A percentile compares a stretch with the other conserved stretches of the same genome.
Evolutionary conservation across 2,329 filamentous ascomycete species (phyloP).

Genomic region (Cryphonectria parasitica): DNA sequence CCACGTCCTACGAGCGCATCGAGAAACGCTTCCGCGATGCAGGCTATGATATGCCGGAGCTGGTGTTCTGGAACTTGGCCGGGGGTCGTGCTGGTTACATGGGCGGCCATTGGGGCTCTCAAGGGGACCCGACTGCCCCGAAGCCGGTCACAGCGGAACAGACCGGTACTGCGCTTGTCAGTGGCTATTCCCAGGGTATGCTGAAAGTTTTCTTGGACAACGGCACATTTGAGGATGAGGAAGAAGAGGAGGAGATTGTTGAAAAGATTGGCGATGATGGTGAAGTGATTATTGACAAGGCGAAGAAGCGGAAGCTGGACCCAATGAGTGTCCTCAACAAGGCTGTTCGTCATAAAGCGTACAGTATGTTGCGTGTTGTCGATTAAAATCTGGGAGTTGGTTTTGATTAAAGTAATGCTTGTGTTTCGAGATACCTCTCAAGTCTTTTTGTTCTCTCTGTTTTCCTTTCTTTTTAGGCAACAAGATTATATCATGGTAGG

Average conservation of each 20-base stretch:
- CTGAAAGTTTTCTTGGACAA: slow-evolving; percentile 60
- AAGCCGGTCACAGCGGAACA: slow-evolving; percentile 55
- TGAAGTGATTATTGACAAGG: slow-evolving; percentile 32
- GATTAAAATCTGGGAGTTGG: slow-evolving; percentile 43
- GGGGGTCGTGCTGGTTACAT: slow-evolving; percentile 39
- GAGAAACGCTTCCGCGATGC: slow-evolving; percentile 47
- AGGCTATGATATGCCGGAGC: slow-evolving; percentile 61
- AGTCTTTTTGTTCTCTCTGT: neutral
- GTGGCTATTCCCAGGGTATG: slow-evolving; percentile 61
- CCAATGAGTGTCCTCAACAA: slow-evolving; percentile 51
- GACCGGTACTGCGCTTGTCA: slow-evolving; percentile 53
- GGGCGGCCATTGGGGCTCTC: neutral
- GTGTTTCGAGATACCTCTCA: neutral
- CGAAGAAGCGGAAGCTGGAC: slow-evolving; percentile 48
- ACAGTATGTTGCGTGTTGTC: slow-evolving; percentile 58
- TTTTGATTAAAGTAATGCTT: neutral
- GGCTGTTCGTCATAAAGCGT: slow-evolving; percentile 57
- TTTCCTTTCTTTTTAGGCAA: too few relatives aligned
- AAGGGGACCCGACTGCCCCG: slow-evolving; percentile 41
- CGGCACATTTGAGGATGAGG: slow-evolving; percentile 48
- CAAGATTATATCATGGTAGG: neutral
- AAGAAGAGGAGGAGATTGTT: slow-evolving; percentile 34
- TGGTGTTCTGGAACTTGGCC: slow-evolving; percentile 66
- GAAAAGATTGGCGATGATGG: slow-evolving; percentile 37
- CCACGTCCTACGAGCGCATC: slow-evolving; percentile 55